Evolutionary conservation across 371 early-diverging fungal genomes (phyloP), one percentile per base, ranked within the genome.

Genomic region (Blakeslea trispora): DNA sequence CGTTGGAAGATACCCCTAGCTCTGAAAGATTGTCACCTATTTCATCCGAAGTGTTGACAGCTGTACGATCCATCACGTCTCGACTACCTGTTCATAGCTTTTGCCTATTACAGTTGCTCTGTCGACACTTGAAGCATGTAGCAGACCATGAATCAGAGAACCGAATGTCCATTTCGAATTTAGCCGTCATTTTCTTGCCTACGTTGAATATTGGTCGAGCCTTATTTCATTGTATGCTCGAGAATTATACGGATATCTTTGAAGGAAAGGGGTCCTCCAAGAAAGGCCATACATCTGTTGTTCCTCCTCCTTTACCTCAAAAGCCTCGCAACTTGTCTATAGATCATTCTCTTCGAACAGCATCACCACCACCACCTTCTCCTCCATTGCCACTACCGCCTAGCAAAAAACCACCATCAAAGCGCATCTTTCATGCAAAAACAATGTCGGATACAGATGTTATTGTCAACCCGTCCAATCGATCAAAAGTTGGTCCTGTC

Each of bases 111-210:
- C 71, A 75, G 10, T 55, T 75, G 0, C 71, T 63, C 3, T 84
- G 83, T 28, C 79, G 71, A 21, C 93, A 93, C 55, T 68, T 93
- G 7, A 75, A 88, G 48, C 75, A 77, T 35, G 81, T 93, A 11
- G 87, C 84, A 3, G 82, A 83, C 51, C 64, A 81, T 32, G 72
- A 74, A 32, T 72, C 71, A 32, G 68, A 64, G 17, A 93, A 91
- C 64, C 82, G 86, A 54, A 93, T 93, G 93, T 89, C 82, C 10
- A 76, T 85, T 5, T 81, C 85, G 13, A 93, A 93, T 62, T 76
- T 93, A 19, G 90, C 88, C 0, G 79, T 92, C 15, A 88, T 93
- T 1, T 93, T 93, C 67, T 83, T 88, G 24, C 91, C 91, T 7
- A 91, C 89, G 0, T 68, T 91, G 2, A 84, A 86, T 19, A 83